A percentile compares a stretch with the other conserved stretches of the same genome.
phyloP scores from a whole-genome alignment of 2,329 filamentous ascomycete species.

The Fusarium mangiferae region DNA sequence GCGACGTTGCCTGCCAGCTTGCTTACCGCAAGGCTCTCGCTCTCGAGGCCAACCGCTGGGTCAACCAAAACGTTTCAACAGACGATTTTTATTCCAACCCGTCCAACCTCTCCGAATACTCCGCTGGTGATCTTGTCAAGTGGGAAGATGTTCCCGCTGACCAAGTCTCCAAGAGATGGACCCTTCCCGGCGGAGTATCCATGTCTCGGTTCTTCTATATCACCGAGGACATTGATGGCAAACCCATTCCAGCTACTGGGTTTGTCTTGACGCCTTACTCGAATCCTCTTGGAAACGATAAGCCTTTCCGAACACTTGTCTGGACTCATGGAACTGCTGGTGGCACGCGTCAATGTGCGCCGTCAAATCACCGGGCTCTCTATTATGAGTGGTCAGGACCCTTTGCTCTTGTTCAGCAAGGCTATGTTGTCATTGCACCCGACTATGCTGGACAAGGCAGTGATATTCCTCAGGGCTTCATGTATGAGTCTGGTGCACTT shows the following conservation, averaged over 20 bases:
- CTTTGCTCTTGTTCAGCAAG: neutral
- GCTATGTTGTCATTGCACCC: slow-evolving; percentile 3
- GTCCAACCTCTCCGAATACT: neutral
- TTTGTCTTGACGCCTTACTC: slow-evolving; percentile 12
- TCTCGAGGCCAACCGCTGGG: neutral
- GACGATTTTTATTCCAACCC: slow-evolving; percentile 18
- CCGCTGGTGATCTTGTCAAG: slow-evolving; percentile 9
- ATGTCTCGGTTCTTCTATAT: slow-evolving; percentile 19
- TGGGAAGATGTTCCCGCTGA: slow-evolving; percentile 11
- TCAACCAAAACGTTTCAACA: neutral
- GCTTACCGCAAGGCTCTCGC: neutral
- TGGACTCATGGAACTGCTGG: slow-evolving; percentile 25
- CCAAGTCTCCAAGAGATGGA: slow-evolving; percentile 4
- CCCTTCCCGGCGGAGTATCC: neutral
- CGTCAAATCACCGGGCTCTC: neutral
- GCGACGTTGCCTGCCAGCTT: slow-evolving; percentile 8
- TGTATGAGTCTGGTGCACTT: slow-evolving; percentile 17
- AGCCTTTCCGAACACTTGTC: slow-evolving; percentile 15
- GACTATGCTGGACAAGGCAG: slow-evolving; percentile 22
- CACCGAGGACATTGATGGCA: slow-evolving; percentile 12
- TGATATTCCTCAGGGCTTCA: slow-evolving; percentile 16
- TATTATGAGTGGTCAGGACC: slow-evolving; percentile 14
- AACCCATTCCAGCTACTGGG: slow-evolving; percentile 5
- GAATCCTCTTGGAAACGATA: slow-evolving; percentile 10
- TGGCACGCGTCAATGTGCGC: slow-evolving; percentile 12